Evolutionary conservation across 139 green algal species (phyloP).

Genomic region (Chlamydomonas sp.): DNA sequence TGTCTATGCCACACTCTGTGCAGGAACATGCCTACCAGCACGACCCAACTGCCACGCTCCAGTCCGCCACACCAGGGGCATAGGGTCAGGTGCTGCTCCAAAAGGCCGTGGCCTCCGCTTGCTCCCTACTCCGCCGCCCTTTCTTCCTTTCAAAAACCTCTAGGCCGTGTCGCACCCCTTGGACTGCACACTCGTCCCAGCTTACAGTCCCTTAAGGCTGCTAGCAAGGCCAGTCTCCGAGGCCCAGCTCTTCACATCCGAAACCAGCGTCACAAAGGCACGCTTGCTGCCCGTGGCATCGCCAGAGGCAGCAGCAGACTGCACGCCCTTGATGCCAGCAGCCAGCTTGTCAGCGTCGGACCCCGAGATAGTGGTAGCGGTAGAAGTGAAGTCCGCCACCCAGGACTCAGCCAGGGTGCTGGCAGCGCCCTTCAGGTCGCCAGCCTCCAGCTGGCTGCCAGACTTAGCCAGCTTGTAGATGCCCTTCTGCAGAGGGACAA

Average conservation of each 20-base stretch:
- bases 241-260: slow-evolving; percentile 56
- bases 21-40: too few relatives aligned
- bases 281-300: slow-evolving; percentile 57
- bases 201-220: slow-evolving; percentile 40
- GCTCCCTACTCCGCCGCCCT: too few relatives aligned
- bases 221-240: slow-evolving; percentile 39
- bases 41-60: too few relatives aligned
- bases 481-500: slow-evolving; percentile 63
- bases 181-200: not conserved
- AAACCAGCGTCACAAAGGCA: slow-evolving; percentile 59
- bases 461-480: slow-evolving; percentile 68
- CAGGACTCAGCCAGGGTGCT: slow-evolving; percentile 61
- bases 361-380: slow-evolving; percentile 12
- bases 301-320: slow-evolving; percentile 32
- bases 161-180: too few relatives aligned
- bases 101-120: too few relatives aligned
- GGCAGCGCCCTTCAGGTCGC: slow-evolving; percentile 58
- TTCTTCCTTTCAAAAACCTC: too few relatives aligned
- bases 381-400: slow-evolving; percentile 57
- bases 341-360: slow-evolving; percentile 27
- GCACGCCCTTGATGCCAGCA: slow-evolving; percentile 38
- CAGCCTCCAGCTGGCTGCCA: slow-evolving; percentile 62
- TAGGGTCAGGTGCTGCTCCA: too few relatives aligned
- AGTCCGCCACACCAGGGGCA: too few relatives aligned
- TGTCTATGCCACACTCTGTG: too few relatives aligned